Evolutionary conservation across 176 grass and related monocot species (phyloP).

Genomic region (Phoenix dactylifera): DNA sequence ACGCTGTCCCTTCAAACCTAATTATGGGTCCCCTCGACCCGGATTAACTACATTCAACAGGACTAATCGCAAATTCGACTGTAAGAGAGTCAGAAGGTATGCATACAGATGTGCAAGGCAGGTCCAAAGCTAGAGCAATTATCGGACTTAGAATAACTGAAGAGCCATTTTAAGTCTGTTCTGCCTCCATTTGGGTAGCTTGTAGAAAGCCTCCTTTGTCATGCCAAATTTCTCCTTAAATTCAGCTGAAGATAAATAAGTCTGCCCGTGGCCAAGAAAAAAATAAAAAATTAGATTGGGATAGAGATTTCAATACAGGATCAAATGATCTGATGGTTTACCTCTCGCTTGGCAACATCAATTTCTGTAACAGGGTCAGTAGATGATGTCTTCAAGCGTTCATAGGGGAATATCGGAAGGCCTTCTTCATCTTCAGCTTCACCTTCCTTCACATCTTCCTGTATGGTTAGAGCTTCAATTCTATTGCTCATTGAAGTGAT

Average conservation of each 20-base stretch:
- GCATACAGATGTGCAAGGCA: not conserved
- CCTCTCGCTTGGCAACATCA: constrained; percentile 75
- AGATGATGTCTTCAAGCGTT: constrained; percentile 63
- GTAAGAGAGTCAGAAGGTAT: not conserved
- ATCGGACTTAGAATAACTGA: constrained; percentile 54
- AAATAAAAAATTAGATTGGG: not conserved
- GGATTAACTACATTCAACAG: constrained; percentile 15
- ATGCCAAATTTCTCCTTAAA: constrained; percentile 92
- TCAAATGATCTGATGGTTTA: constrained; percentile 20
- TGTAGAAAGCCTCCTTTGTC: constrained; percentile 62
- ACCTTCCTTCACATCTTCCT: constrained; percentile 78
- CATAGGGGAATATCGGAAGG: constrained; percentile 61
- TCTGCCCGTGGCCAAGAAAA: constrained; percentile 28
- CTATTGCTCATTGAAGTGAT: constrained; percentile 35
- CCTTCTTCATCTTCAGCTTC: constrained; percentile 57
- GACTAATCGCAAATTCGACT: constrained; percentile 5
- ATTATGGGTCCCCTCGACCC: constrained; percentile 35
- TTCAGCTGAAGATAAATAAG: constrained; percentile 62
- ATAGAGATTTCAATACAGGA: constrained; percentile 1
- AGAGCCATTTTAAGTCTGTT: constrained; percentile 71
- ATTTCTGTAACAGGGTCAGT: constrained; percentile 57
- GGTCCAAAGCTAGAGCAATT: constrained; percentile 6
- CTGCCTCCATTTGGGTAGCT: constrained; percentile 85
- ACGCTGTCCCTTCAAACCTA: constrained; percentile 31
- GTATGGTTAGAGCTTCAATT: constrained; percentile 34